Conservation (phyloP, 2,329 filamentous ascomycete species). For the Sporothrix pseudoabietina region DNA sequence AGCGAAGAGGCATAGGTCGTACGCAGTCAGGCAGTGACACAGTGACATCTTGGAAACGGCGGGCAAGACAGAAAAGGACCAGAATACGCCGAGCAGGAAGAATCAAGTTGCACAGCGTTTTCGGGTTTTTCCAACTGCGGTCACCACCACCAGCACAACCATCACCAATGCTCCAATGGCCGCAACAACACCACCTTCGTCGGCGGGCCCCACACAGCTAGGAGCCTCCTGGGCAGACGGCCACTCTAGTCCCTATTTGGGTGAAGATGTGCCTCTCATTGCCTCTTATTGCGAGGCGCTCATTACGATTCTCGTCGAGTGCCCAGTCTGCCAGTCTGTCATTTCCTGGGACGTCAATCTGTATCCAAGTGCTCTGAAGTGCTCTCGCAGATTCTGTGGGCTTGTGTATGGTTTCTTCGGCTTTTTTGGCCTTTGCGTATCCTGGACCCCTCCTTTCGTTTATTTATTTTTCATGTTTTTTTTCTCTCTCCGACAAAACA, state of each 20-base stretch:
- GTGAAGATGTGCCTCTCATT: constrained; percentile 1
- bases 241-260: constrained; percentile 16
- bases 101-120: neutral
- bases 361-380: neutral
- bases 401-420: neutral
- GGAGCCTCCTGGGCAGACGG: neutral
- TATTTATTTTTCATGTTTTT: neutral
- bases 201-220: constrained; percentile 24
- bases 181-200: neutral
- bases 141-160: neutral
- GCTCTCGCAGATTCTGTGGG: neutral
- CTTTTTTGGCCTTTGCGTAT: neutral
- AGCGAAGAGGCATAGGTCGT: neutral
- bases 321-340: neutral
- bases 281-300: constrained; percentile 8
- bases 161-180: neutral
- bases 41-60: constrained; percentile 7
- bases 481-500: neutral
- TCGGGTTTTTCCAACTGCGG: neutral
- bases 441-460: neutral
- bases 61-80: neutral
- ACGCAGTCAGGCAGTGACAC: neutral
- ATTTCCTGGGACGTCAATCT: neutral
- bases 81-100: constrained; percentile 15
- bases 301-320: neutral